Percentiles rank a stretch among this genome's conserved stretches.
These are phyloP conservation scores for Mrakia blollopis DNA, from an alignment of 768 basidiomycete species.

Conservation along the genomic window DNA sequence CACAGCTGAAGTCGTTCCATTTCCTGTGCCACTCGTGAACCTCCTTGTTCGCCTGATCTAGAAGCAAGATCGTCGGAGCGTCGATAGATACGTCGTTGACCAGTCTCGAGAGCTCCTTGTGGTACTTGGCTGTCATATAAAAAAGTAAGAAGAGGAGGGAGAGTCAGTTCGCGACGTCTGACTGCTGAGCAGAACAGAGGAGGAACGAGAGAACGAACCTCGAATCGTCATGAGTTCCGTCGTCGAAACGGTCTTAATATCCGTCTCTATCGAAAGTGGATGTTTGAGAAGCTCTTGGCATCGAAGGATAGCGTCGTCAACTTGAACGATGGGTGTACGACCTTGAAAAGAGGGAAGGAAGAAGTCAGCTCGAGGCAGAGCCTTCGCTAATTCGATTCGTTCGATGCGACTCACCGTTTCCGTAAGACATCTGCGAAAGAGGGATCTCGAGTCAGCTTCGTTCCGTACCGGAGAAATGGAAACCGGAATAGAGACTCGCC, in stretches of 20 bases:
- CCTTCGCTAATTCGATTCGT: background rate
- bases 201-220: background rate
- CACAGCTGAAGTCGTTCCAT: constrained; percentile 38
- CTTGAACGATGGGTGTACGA: constrained; percentile 81
- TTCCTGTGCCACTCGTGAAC: constrained; percentile 67
- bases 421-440: constrained; percentile 71
- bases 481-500: constrained; percentile 44
- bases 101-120: constrained; percentile 68
- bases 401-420: constrained; percentile 40
- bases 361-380: background rate
- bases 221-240: constrained; percentile 23
- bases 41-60: constrained; percentile 67
- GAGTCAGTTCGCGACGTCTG: background rate
- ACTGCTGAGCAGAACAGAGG: background rate
- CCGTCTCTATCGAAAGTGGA: constrained; percentile 82
- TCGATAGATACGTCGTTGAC: constrained; percentile 62
- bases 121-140: constrained; percentile 36
- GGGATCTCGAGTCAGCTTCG: background rate
- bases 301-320: constrained; percentile 82
- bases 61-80: constrained; percentile 63
- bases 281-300: constrained; percentile 76
- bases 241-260: constrained; percentile 42
- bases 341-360: constrained; percentile 52
- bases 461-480: constrained; percentile 31
- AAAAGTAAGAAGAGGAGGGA: constrained; percentile 55